Base-by-base conservation (phyloP, 805 yeast species). In the Candida saitoana region DNA sequence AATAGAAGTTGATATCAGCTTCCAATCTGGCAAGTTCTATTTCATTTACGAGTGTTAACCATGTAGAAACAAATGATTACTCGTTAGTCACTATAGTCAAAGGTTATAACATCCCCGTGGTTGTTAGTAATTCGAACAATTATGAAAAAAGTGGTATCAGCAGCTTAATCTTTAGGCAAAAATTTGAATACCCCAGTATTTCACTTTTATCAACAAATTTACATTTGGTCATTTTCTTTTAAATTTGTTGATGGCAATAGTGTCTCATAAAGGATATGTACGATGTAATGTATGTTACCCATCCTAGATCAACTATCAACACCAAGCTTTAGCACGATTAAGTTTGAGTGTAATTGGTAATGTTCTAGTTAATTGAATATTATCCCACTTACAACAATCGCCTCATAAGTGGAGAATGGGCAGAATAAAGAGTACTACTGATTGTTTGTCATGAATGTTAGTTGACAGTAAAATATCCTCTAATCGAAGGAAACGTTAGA, bases 31-130 rank as follows among this genome's bases (percentile, higher is more conserved):
- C n/a, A n/a, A n/a, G n/a, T n/a, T n/a, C n/a, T n/a, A n/a, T n/a
- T n/a, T n/a, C n/a, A n/a, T n/a, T n/a, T n/a, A n/a, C n/a, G 1
- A 71, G 77, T 19, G 82, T 84, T n/a, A 61, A 84, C 41, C 85
- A 82, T 54, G 79, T 80, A 29, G 76, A 78, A 45, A 59, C 84
- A 39, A 46, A 71, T 41, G 96, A 89, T 59, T 87, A 71, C 62
- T 79, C 85, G 19, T 66, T 77, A 12, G 75, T 87, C 19, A 69
- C 91, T n/a, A 75, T 87, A 5, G 69, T 85, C 50, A 80, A 90
- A 56, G 91, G 87, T 59, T 67, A 84, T 31, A 79, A 80, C 12
- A 75, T 72, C 50, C 74, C 80, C 5, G 69, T 84, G 18, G 60
- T 90, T 48, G 74, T 89, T 42, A 86, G 96, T n/a, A 80, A 77